Evolutionary conservation across 345 rosid genomes (phyloP).

Genomic region (Bruguiera parviflora): DNA sequence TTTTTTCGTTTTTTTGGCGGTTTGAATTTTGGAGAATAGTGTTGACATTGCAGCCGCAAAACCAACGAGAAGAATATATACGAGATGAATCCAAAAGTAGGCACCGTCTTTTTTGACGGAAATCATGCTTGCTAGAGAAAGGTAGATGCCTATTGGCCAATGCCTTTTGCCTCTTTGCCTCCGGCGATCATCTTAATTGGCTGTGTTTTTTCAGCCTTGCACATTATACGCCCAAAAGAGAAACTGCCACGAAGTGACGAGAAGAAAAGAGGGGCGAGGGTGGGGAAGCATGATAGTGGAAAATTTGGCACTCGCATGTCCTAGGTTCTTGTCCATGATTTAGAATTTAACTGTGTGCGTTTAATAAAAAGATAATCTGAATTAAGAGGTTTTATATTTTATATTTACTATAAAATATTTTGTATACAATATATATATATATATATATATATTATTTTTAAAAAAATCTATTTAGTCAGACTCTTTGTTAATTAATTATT

Average conservation of each 20-base stretch:
- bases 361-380: no score
- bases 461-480: no score
- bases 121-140: neutral
- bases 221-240: neutral
- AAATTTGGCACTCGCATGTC: neutral
- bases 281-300: neutral
- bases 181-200: neutral
- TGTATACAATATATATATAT: no score
- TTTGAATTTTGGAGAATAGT: conserved; percentile 32
- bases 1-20: neutral
- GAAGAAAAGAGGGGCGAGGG: no score
- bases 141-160: neutral
- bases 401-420: no score
- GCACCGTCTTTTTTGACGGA: conserved; percentile 48
- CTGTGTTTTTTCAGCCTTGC: no score
- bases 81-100: conserved; percentile 44
- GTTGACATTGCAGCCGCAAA: conserved; percentile 31
- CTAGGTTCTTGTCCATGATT: neutral
- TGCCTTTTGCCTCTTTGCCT: neutral
- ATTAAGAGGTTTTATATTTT: no score
- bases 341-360: no score
- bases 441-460: no score
- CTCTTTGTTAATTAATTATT: no score
- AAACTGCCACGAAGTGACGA: neutral
- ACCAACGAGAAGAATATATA: neutral